Base-by-base conservation (phyloP, 306 rosid species). In the Benincasa hispida region DNA sequence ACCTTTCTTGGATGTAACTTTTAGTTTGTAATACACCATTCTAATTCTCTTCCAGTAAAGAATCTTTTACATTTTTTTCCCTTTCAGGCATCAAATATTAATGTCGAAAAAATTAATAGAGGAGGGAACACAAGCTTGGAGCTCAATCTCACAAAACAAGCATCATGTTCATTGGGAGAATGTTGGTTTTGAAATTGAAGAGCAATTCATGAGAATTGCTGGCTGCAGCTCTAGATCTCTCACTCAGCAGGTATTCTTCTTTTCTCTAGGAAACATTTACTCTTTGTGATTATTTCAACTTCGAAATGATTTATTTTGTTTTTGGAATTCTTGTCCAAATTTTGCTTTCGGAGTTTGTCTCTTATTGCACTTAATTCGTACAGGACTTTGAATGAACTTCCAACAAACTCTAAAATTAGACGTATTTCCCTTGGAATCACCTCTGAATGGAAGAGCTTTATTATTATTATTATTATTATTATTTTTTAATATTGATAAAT, bases 91-190 rank as follows among this genome's bases (percentile, higher is more conserved):
- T 82, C 97, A 94, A 85, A 90, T 94, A 74, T 63, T 84, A 77
- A 82, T 90, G 81, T 81, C 93, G 59, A 94, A 88, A 83, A 78
- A 81, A 80, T 82, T 94, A 83, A 80, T 91, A 30, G 92, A 86
- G 79, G 95, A 90, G 72, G 98, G 98, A 83, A 90, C 81, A 50
- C 87, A 85, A 81, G 89, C 83, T 78, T 94, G 98, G 98, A 90
- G 86, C 76, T 82, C 62, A 28, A 82, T 94, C 79, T 86, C 97
- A 62, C 96, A 83, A 82, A 89, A 87, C 76, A 89, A 84, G 77
- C 54, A 82, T 60, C 85, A 79, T 69, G 84, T 90, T 87, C 91
- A 32, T 45, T 94, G 98, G 98, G 91, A 84, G 82, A 85, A 79
- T 54, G 87, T 83, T 35, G 84, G 82, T 45, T 90, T 82, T 55